Percentiles rank a stretch among this genome's conserved stretches.
phyloP scores from a whole-genome alignment of 2,329 filamentous ascomycete species.

The Aspergillus bombycis region DNA sequence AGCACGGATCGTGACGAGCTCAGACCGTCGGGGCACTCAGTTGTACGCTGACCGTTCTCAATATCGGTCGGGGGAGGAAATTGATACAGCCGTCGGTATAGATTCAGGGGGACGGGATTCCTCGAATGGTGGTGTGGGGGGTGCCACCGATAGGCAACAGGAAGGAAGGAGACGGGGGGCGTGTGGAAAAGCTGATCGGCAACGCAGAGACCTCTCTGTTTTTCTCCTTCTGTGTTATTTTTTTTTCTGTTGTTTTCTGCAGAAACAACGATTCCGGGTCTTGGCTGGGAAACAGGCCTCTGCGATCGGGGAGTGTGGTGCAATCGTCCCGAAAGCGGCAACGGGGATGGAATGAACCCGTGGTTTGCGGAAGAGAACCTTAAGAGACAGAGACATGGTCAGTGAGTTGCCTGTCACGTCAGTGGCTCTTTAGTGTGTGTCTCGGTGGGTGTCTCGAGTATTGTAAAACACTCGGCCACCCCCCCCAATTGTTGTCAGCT shows the following conservation, averaged over 20 bases:
- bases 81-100: not conserved
- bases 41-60: not conserved
- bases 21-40: not conserved
- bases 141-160: not conserved
- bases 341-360: slow-evolving; percentile 9
- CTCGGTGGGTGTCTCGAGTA: not conserved
- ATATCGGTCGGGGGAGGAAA: not conserved
- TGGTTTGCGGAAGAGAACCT: slow-evolving; percentile 13
- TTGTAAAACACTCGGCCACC: not conserved
- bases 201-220: not conserved
- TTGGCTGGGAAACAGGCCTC: slow-evolving; percentile 6
- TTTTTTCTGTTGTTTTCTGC: slow-evolving; percentile 9
- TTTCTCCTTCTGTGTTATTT: not conserved
- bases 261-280: slow-evolving; percentile 7
- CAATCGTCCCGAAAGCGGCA: slow-evolving; percentile 24
- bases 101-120: not conserved
- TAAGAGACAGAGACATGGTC: not conserved
- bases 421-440: not conserved
- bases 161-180: not conserved
- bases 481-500: not conserved
- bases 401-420: not conserved
- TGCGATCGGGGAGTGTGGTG: slow-evolving; percentile 18
- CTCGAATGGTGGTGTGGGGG: not conserved
- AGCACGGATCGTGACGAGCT: slow-evolving; percentile 3
- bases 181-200: not conserved